Conservation (phyloP, 805 yeast genomes). For the Jamesozyma lodderae region DNA sequence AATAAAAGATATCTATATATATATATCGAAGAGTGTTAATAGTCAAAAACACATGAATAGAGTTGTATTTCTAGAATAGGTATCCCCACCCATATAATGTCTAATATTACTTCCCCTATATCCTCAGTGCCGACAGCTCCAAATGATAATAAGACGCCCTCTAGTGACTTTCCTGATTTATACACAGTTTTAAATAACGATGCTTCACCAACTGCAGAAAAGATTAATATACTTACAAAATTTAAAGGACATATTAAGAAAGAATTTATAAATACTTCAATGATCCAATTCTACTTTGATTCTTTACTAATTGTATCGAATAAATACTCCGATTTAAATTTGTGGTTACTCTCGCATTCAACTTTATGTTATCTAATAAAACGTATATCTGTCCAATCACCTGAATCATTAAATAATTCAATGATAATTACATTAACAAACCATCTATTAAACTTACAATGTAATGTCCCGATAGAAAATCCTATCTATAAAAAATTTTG, state of each 20-base stretch:
- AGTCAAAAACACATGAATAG: too few species aligned
- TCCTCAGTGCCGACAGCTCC: neutral
- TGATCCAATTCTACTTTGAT: conserved; percentile 20
- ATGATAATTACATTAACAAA: conserved; percentile 8
- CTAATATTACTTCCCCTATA: neutral
- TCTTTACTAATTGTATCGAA: conserved; percentile 13
- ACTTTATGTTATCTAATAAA: conserved; percentile 38
- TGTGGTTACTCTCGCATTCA: conserved; percentile 31
- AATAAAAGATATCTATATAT: too few species aligned
- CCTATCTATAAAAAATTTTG: conserved; percentile 17
- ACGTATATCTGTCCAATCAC: conserved; percentile 34
- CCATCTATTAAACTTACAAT: conserved; percentile 9
- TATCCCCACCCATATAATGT: too few species aligned
- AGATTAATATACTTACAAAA: conserved; percentile 14
- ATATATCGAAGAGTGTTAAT: too few species aligned
- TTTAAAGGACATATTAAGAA: conserved; percentile 32
- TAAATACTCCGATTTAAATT: conserved; percentile 3
- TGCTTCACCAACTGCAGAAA: conserved; percentile 9
- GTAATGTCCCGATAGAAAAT: neutral
- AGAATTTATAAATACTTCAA: conserved; percentile 22
- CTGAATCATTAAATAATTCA: conserved; percentile 12
- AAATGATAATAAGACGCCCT: neutral
- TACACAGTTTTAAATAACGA: conserved; percentile 1
- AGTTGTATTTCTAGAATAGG: too few species aligned
- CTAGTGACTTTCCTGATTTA: conserved; percentile 2